Base-by-base conservation (phyloP, 2,329 filamentous ascomycete genomes). In the Hymenoscyphus salicellus region DNA sequence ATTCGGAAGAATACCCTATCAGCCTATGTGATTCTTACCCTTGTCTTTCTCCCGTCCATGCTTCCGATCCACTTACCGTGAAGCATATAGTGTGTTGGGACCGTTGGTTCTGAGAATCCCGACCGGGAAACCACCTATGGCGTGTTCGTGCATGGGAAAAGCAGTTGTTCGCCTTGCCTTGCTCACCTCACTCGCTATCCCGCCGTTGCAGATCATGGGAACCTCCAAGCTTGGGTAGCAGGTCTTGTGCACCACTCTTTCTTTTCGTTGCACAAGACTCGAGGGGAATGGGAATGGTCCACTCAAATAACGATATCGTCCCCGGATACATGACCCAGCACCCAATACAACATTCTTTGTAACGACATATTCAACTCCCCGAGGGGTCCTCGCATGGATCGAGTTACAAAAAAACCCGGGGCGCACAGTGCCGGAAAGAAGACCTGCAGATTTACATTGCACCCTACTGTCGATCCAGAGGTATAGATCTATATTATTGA, bases 381-480 rank as follows among this genome's bases (percentile, higher is more conserved):
- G 52, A 55, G 52, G 55, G 59, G 58, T 41, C 55, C 30, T 38
- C 32, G 63, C 61, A 62, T 56, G 61, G 61, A 62, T 60, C 61
- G 43, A 57, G 63, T 62, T 63, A 59, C 58, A 20, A 23, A 52
- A 52, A 62, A 61, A 62, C 26, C 65, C 66, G 63, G 65, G 62
- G 63, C 65, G 57, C 63, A 43, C 61, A 64, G 60, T 65, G 58
- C 63, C 55, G 55, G 46, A 61, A 55, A 43, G 61, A 57, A 55
- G 60, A 56, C 61, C 57, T 68, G 58, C 20, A 56, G 30, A 57
- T 60, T 61, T 52, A 26, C 17, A 61, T 52, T 63, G 43, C 49
- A 23, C 52, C 60, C 26, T 68, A 56, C 56, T 46, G 55, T 49
- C 60, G 59, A 66, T 62, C 61, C 36, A 38, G n/a, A 52, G 52